Percentiles rank a stretch among this genome's conserved stretches.
phyloP scores from a whole-genome alignment of 2,329 filamentous ascomycete genomes.

The Tolypocladium sp. region DNA sequence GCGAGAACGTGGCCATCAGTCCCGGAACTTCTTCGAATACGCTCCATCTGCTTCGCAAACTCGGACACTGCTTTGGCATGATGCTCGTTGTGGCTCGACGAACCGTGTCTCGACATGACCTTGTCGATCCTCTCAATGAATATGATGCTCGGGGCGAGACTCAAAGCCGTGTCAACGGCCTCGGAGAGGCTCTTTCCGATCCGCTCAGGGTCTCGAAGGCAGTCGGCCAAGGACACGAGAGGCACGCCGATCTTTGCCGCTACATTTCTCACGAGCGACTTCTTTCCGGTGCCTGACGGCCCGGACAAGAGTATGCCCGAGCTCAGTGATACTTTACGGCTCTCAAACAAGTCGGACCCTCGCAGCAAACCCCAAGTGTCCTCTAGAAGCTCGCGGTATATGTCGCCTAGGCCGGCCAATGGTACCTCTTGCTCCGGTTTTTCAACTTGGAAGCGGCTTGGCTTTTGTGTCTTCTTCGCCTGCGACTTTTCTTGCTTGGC shows the following conservation, averaged over 20 bases:
- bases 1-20: conserved; percentile 75
- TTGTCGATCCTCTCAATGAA: conserved; percentile 86
- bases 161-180: conserved; percentile 66
- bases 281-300: conserved; percentile 74
- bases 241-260: conserved; percentile 65
- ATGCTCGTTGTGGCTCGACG: conserved; percentile 78
- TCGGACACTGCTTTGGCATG: conserved; percentile 80
- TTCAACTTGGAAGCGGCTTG: conserved; percentile 21
- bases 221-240: conserved; percentile 47
- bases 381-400: conserved; percentile 12
- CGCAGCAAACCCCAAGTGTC: conserved; percentile 9
- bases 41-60: conserved; percentile 79
- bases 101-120: conserved; percentile 70
- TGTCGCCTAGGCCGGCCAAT: conserved; percentile 20
- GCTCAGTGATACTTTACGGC: conserved; percentile 5
- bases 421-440: conserved; percentile 9
- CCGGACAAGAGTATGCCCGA: conserved; percentile 66
- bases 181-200: conserved; percentile 29
- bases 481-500: conserved; percentile 17
- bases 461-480: conserved; percentile 20
- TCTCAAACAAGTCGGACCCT: conserved; percentile 10
- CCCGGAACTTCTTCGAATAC: conserved; percentile 59
- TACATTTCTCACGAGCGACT: conserved; percentile 64
- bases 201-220: conserved; percentile 28
- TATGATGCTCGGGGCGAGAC: conserved; percentile 76